Evolutionary conservation across 2,329 filamentous ascomycete species (phyloP), one percentile per base, ranked within the genome.

Genomic region (Penicillium janthinellum): DNA sequence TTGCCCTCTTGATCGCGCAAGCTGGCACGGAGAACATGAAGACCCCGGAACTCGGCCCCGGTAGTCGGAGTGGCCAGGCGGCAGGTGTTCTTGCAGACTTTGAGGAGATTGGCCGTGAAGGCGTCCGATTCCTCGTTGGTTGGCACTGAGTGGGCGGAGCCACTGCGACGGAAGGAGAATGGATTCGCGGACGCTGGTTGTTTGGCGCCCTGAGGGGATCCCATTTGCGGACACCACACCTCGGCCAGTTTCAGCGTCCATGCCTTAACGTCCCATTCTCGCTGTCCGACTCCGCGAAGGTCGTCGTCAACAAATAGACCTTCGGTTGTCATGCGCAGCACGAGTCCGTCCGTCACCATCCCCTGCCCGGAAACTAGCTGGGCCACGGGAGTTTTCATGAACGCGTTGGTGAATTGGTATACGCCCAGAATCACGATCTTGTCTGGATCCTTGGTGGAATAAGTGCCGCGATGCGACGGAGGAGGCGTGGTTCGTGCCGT

Each of bases 271-370:
- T 99, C 95, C 95, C 95, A 99, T 79, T 99, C 95, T 60, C 95
- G 88, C 78, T 98, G 92, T n/a, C 91, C 88, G 15, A 97, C 91
- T 62, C 88, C 88, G 47, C 93, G 88, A 54, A 97, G 86, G 75
- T 98, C 95, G 75, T 99, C 95, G 74, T 99, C 95, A 72, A 99
- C 95, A 78, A 98, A 98, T 56, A 98, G 84, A 17, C 95, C 95
- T 75, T 96, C 94, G 1, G 92, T 96, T 11, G 91, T 94, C 71
- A 98, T 95, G 54, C 91, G 90, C 62, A 99, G 83, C 62, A 98
- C 90, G 48, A 99, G 83, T 0, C 95, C 95, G 72, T 99, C 93
- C 2, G 93, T 96, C 35, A 98, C 92, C 49, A 89, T 84, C 17
- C 90, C 91, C 52, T 91, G 81, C n/a, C 90, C 91, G 0, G 92